phyloP scores from a whole-genome alignment of 2,329 filamentous ascomycete species.

The Penicillium decumbens region DNA sequence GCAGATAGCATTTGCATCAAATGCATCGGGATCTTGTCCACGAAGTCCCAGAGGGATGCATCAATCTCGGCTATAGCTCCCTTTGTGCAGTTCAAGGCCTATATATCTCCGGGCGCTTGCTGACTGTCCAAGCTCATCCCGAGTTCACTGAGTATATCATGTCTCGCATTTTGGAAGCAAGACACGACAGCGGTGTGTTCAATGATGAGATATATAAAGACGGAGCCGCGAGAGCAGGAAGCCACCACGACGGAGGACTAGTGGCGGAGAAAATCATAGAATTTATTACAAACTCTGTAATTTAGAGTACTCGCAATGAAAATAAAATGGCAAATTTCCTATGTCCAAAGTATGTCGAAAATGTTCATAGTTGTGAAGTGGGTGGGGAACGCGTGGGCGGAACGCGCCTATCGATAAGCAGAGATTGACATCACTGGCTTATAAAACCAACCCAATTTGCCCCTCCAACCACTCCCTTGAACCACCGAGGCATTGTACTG shows the following conservation, averaged over 20 bases:
- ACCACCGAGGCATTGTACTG: neutral
- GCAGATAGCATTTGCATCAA: constrained; percentile 36
- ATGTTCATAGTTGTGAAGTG: neutral
- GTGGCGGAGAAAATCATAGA: constrained; percentile 18
- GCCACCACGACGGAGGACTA: constrained; percentile 22
- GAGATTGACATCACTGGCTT: neutral
- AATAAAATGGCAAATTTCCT: too few species aligned
- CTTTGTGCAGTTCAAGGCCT: constrained; percentile 45
- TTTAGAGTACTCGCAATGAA: neutral
- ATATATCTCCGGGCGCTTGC: constrained; percentile 38
- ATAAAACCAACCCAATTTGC: constrained; percentile 10
- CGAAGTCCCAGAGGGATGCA: constrained; percentile 38
- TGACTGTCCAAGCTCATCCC: constrained; percentile 49
- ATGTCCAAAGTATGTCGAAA: neutral
- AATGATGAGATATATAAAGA: constrained; percentile 21
- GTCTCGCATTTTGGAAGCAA: constrained; percentile 27
- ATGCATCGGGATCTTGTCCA: constrained; percentile 49
- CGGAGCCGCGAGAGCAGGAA: constrained; percentile 16
- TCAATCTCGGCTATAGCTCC: constrained; percentile 42
- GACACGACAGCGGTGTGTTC: constrained; percentile 23
- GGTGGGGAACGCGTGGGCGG: neutral
- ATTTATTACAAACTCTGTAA: constrained; percentile 13
- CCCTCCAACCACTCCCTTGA: constrained; percentile 1
- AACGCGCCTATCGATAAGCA: constrained; percentile 5
- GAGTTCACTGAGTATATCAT: constrained; percentile 43